Evolutionary conservation across 2,329 filamentous ascomycete species (phyloP).

Genomic region (Claviceps sp.): DNA sequence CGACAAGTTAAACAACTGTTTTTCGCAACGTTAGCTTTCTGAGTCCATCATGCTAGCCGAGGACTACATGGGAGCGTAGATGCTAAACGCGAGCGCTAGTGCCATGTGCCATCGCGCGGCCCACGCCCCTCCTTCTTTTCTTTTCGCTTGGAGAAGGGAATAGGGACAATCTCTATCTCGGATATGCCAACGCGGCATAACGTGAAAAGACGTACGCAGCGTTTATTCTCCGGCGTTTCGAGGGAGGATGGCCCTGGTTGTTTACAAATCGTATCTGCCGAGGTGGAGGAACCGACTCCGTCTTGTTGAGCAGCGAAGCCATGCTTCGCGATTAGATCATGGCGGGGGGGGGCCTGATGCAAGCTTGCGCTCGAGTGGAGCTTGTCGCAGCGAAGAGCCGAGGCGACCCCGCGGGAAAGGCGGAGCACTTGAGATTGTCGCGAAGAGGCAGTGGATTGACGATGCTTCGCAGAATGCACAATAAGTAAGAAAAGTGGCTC

Average conservation of each 20-base stretch:
- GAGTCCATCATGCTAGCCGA: background rate
- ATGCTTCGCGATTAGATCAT: constrained; percentile 26
- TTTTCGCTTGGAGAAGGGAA: background rate
- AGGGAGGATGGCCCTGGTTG: constrained; percentile 67
- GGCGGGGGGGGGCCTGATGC: constrained; percentile 13
- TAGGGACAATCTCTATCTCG: background rate
- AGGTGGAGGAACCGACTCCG: constrained; percentile 26
- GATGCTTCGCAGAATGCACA: constrained; percentile 1
- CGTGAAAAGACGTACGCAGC: constrained; percentile 47
- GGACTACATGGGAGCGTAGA: background rate
- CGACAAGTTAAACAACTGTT: constrained; percentile 57
- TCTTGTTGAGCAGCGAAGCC: constrained; percentile 30
- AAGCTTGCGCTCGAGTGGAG: background rate
- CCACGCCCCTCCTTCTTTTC: no score
- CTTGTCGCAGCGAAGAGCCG: background rate
- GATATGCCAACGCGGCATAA: background rate
- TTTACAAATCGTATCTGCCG: constrained; percentile 66
- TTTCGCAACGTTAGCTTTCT: background rate
- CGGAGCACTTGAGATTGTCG: background rate
- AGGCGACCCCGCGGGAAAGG: background rate
- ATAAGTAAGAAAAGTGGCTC: background rate
- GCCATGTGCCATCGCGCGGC: background rate
- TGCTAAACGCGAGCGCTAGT: background rate
- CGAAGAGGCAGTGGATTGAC: background rate
- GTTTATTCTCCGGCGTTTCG: constrained; percentile 66